Evolutionary conservation across 2,329 filamentous ascomycete genomes (phyloP), one percentile per base, ranked within the genome.

Genomic region (Ceratocystis huliohia): DNA sequence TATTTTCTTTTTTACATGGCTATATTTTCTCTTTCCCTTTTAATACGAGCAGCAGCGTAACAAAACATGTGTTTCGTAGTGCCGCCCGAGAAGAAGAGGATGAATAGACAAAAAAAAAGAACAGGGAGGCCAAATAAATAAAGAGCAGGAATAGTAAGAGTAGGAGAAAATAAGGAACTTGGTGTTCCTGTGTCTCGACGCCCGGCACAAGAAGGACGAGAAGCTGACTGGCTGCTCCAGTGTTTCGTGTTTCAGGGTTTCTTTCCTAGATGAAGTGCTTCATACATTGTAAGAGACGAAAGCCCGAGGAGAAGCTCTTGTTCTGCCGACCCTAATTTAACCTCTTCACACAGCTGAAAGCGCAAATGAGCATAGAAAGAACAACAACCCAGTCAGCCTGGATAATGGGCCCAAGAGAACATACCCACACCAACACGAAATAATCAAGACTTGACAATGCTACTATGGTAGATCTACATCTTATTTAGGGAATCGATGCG

Each of bases 31-130:
- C 28, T 10, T 59, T 59, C 25, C 28, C 28, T 37, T 17, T 20
- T 28, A 30, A 59, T 59, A 59, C 53, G 53, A 59, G 53, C 25
- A 33, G n/a, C 25, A 17, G 53, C 53, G 53, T 59, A 59, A n/a
- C 53, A 59, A 33, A 59, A 17, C 53, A 33, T 33, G 28, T 8
- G 28, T 59, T 59, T 59, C 53, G 53, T 7, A 37, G 28, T 10
- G 8, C 33, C 33, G 33, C 33, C 33, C 33, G 53, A 15, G 20
- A 25, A 15, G 53, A 28, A 15, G 5, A 53, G 22, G 22, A 28
- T 33, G 17, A 59, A 20, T 20, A 10, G 7, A 33, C 8, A n/a
- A 17, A 15, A 17, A 13, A 17, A 15, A 17, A 50, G 22, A 37
- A 37, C 10, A 37, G 3, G 7, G 10, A 37, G 13, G 10, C 4